phyloP scores from a whole-genome alignment of 2,329 filamentous ascomycete genomes.

The Huntiella bhutanensis region DNA sequence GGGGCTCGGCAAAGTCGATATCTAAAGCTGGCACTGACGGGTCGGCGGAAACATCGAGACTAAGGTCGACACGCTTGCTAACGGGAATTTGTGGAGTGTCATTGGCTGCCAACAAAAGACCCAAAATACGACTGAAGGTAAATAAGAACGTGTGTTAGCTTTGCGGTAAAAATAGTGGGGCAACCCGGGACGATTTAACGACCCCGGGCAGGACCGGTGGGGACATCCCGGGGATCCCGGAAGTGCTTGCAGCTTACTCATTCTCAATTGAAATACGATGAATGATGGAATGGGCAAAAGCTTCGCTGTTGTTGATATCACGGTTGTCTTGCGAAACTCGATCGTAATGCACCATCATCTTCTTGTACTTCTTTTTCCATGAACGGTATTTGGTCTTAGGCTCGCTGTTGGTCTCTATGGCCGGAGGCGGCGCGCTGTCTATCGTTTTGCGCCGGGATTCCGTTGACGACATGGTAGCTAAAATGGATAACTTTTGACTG shows the following conservation, averaged over 20 bases:
- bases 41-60: constrained; percentile 26
- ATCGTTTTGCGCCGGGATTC: constrained; percentile 10
- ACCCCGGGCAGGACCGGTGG: neutral
- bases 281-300: constrained; percentile 60
- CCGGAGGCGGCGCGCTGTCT: constrained; percentile 1
- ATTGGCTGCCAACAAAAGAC: constrained; percentile 80
- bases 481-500: too few species aligned
- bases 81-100: constrained; percentile 58
- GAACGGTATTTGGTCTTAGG: constrained; percentile 41
- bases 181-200: neutral
- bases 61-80: constrained; percentile 56
- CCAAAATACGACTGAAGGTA: constrained; percentile 55
- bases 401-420: constrained; percentile 20
- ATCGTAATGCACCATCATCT: constrained; percentile 68
- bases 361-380: constrained; percentile 87
- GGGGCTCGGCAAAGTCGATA: constrained; percentile 18
- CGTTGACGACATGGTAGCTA: constrained; percentile 6
- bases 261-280: constrained; percentile 79
- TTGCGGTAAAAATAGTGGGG: neutral
- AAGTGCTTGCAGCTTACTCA: constrained; percentile 41
- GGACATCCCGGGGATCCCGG: neutral
- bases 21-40: constrained; percentile 18
- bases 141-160: constrained; percentile 12
- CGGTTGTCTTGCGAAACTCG: constrained; percentile 64
- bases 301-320: constrained; percentile 61